phyloP scores from a whole-genome alignment of 2,329 filamentous ascomycete genomes.

The Thermoascus crustaceus region DNA sequence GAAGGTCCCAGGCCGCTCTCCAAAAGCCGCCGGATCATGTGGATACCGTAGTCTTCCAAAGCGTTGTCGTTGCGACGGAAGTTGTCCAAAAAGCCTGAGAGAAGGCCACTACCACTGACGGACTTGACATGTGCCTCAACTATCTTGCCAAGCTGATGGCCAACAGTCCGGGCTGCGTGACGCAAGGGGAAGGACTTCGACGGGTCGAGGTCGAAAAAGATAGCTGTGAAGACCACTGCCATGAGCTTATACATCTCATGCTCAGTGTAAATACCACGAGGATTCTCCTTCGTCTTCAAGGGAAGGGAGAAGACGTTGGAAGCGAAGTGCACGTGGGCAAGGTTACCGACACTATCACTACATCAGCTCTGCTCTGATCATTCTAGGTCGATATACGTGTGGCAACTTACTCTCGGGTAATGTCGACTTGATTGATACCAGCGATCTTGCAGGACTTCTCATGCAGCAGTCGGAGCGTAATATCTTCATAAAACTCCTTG shows the following conservation, averaged over 20 bases:
- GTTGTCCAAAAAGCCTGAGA: conserved; percentile 44
- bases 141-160: conserved; percentile 51
- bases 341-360: conserved; percentile 39
- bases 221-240: conserved; percentile 55
- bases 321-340: conserved; percentile 49
- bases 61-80: conserved; percentile 46
- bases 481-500: conserved; percentile 59
- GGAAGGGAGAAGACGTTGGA: conserved; percentile 48
- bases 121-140: conserved; percentile 60
- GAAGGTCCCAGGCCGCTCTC: conserved; percentile 55
- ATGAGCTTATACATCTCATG: conserved; percentile 54
- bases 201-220: conserved; percentile 60
- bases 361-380: not conserved
- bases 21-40: conserved; percentile 57
- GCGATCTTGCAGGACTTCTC: conserved; percentile 59
- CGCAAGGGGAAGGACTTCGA: conserved; percentile 58
- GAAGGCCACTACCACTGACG: conserved; percentile 47
- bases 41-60: conserved; percentile 56
- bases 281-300: conserved; percentile 45
- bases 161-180: conserved; percentile 49
- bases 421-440: conserved; percentile 58
- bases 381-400: not conserved
- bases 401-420: conserved; percentile 49
- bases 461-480: conserved; percentile 52
- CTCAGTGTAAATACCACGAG: conserved; percentile 47